Percentiles rank a stretch among this genome's conserved stretches.
Evolutionary conservation across 768 basidiomycete genomes (phyloP).

Genomic region (Kwoniella europaea): DNA sequence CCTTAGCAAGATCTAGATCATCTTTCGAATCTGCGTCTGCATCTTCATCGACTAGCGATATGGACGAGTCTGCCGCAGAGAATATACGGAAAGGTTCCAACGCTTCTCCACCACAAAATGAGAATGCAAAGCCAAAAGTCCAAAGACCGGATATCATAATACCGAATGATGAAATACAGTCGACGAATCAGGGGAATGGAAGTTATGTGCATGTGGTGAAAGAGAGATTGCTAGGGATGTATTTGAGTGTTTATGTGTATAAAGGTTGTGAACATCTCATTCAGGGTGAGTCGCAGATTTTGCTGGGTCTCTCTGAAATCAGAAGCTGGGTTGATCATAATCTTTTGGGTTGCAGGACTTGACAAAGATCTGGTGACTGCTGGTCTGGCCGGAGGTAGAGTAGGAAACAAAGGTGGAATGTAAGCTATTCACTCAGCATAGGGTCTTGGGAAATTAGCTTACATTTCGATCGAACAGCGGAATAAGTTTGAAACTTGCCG

Average conservation of each 20-base stretch:
- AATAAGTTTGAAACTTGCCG: constrained; percentile 80
- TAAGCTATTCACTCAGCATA: constrained; percentile 15
- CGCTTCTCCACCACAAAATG: neutral
- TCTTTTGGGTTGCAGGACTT: constrained; percentile 60
- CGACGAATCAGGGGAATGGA: constrained; percentile 60
- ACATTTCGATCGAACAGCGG: constrained; percentile 59
- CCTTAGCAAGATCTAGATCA: constrained; percentile 29
- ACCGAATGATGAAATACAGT: constrained; percentile 25
- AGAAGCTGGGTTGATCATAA: neutral
- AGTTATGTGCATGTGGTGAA: constrained; percentile 85
- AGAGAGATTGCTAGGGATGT: constrained; percentile 74
- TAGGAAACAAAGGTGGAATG: constrained; percentile 92
- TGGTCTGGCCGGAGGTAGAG: constrained; percentile 84
- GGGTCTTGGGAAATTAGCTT: neutral
- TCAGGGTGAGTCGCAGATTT: constrained; percentile 39
- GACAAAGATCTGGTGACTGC: constrained; percentile 84
- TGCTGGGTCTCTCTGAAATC: neutral
- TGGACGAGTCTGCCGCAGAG: constrained; percentile 6
- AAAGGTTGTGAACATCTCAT: constrained; percentile 58
- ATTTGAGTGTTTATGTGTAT: constrained; percentile 58
- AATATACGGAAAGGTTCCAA: neutral
- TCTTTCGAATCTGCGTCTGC: constrained; percentile 26
- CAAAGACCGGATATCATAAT: constrained; percentile 32
- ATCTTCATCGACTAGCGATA: constrained; percentile 8
- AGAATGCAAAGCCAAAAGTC: constrained; percentile 1